Base-by-base conservation (phyloP, 2,329 filamentous ascomycete genomes). In the Tolypocladium sp. region DNA sequence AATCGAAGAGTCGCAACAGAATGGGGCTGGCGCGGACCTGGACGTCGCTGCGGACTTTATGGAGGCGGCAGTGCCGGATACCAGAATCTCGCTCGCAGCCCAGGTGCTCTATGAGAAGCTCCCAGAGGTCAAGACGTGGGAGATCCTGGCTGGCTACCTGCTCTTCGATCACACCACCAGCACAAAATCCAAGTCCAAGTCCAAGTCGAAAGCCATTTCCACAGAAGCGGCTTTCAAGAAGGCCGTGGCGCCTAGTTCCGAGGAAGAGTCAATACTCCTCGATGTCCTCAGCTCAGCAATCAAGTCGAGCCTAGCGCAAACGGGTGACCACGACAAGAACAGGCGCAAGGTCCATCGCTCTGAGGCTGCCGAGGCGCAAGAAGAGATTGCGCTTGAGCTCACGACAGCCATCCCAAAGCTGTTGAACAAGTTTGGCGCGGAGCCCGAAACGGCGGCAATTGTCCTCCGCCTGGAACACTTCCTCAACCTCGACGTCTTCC, bases 361-460 rank as follows among this genome's bases (percentile, higher is more conserved):
- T 27, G 86, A 91, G 60, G 83, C 87, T 55, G 75, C 80, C 7
- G 89, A 92, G 60, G 82, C 86, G 33, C 88, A 91, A 62, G 92
- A 96, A 67, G 86, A 89, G 55, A 87, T 89, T 41, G 91, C 91
- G 2, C 81, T 92, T 55, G 85, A 88, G 65, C 80, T 99, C 42
- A 90, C 91, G 10, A 79, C 82, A 42, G 80, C 90, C 17, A 93
- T 97, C 58, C 94, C 94, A 0, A 87, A 85, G 63, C 82, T 99
- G 2, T 78, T 99, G 57, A 96, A 89, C 74, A 97, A 97, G 70
- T 99, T 92, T 66, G 93, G 94, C 6, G 90, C 92, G n/a, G 83
- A 90, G 35, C 89, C 94, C 20, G 87, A 89, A 67, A 92, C 93
- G 30, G 92, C 92, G 2, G 90, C 91, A 12, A 85, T 90, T 30